Conservation (phyloP, 129 eudicot genomes). For the Centaurea solstitialis region DNA sequence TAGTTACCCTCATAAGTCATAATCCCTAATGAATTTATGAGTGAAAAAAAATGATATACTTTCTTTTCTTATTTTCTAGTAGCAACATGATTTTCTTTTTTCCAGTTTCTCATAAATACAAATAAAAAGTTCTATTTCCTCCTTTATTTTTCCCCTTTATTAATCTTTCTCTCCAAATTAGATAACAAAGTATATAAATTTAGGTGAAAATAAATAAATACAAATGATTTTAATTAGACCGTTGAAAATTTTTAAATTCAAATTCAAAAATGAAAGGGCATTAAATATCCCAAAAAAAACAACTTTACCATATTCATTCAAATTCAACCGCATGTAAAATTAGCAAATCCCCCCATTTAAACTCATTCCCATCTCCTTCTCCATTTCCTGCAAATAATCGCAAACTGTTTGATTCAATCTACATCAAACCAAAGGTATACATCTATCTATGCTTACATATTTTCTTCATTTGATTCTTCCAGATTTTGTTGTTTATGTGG, state of each 20-base stretch:
- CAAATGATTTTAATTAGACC: neutral
- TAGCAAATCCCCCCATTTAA: slow-evolving; percentile 21
- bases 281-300: slow-evolving; percentile 21
- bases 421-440: slow-evolving; percentile 16
- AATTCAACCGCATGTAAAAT: slow-evolving; percentile 39
- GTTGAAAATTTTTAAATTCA: slow-evolving; percentile 16
- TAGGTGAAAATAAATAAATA: too few species aligned
- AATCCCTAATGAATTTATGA: too few species aligned
- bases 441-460: neutral
- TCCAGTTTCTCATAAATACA: too few species aligned
- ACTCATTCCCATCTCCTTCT: neutral
- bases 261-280: slow-evolving; percentile 20
- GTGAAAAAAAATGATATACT: too few species aligned
- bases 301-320: slow-evolving; percentile 22
- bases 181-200: too few species aligned
- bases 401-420: slow-evolving; percentile 12
- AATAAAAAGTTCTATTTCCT: too few species aligned
- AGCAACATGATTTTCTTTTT: too few species aligned
- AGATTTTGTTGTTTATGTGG: neutral
- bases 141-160: too few species aligned
- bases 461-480: neutral
- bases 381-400: slow-evolving; percentile 11
- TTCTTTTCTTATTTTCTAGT: too few species aligned
- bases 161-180: too few species aligned
- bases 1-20: too few species aligned